Evolutionary conservation across 371 early-diverging fungal genomes (phyloP), one percentile per base, ranked within the genome.

Genomic region (Mortierella sp.): DNA sequence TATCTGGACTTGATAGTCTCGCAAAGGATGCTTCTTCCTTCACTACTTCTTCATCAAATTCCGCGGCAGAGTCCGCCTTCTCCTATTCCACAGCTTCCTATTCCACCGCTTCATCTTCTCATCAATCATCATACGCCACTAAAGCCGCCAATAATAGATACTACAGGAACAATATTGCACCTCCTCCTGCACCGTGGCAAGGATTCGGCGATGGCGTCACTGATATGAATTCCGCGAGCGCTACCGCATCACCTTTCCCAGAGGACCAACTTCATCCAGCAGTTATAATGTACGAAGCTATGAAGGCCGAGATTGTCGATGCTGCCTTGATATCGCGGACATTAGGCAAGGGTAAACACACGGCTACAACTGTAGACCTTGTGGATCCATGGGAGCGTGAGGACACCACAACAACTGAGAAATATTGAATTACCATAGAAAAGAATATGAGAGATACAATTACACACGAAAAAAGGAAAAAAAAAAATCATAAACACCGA

Each of bases 131-230:
- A 54, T 28, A 28, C 29, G 17, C 15, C 26, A 28, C 56, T 15
- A 55, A 32, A 5, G 6, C 34, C 59, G 17, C 5, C 59, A 17
- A 3, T 22, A 34, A 15, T 26, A 23, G 37, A 34, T 51, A 35
- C 23, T 8, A 42, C 43, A 9, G 34, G 29, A 37, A 32, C 35
- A 2, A 3, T 31, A 45, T 66, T 10, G 28, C 57, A 15, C 34
- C 54, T 19, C 34, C 54, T 19, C 76, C 76, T 15, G 76, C 66
- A 19, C 47, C 66, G 12, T 76, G 76, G 76, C 76, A 76, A 63
- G 76, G 76, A n/a, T 76, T 66, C 22, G 70, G 66, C 10, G 76
- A 68, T n/a, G 75, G 60, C 29, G 53, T 57, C 37, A 31, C 51
- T n/a, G 51, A 35, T 3, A n/a, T 51, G n/a, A 35, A 53, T 12